Evolutionary conservation across 148 eudicot genomes (phyloP).

Genomic region (Vaccinium corymbosum): DNA sequence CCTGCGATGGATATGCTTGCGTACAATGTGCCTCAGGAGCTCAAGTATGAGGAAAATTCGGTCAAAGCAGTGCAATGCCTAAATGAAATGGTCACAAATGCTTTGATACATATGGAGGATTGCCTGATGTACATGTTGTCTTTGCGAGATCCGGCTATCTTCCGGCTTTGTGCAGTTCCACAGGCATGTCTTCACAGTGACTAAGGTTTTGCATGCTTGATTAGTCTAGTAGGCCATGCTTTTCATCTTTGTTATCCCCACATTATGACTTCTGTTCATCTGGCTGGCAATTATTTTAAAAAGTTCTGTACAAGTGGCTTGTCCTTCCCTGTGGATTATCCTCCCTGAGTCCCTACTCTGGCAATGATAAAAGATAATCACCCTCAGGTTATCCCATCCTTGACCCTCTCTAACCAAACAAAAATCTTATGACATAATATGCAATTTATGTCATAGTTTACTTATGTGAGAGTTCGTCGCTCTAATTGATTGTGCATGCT

Average conservation of each 20-base stretch:
- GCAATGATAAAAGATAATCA: too few relatives aligned
- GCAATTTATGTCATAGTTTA: neutral
- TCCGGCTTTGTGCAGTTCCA: slow-evolving; percentile 95
- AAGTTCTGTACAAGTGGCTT: too few relatives aligned
- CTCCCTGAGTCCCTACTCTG: too few relatives aligned
- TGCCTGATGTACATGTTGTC: slow-evolving; percentile 75
- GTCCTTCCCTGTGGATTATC: too few relatives aligned
- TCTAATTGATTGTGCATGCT: neutral
- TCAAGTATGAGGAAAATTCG: slow-evolving; percentile 76
- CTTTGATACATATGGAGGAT: slow-evolving; percentile 75
- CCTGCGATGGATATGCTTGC: neutral
- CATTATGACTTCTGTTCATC: neutral
- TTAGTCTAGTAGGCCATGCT: neutral
- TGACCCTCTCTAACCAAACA: neutral
- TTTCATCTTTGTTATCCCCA: neutral
- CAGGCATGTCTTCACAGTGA: slow-evolving; percentile 40
- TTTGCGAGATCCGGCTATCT: slow-evolving; percentile 58
- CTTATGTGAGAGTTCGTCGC: neutral
- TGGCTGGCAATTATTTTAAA: neutral
- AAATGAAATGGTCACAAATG: slow-evolving; percentile 94
- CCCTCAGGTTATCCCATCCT: too few relatives aligned
- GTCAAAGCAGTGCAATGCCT: slow-evolving; percentile 82
- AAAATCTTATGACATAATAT: neutral
- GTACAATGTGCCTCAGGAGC: slow-evolving; percentile 50
- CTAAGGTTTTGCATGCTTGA: neutral